A percentile compares a stretch with the other conserved stretches of the same genome.
These are phyloP conservation scores for Entonaema liquescens DNA, from an alignment of 495 filamentous ascomycete species.

Conservation along the genomic window DNA sequence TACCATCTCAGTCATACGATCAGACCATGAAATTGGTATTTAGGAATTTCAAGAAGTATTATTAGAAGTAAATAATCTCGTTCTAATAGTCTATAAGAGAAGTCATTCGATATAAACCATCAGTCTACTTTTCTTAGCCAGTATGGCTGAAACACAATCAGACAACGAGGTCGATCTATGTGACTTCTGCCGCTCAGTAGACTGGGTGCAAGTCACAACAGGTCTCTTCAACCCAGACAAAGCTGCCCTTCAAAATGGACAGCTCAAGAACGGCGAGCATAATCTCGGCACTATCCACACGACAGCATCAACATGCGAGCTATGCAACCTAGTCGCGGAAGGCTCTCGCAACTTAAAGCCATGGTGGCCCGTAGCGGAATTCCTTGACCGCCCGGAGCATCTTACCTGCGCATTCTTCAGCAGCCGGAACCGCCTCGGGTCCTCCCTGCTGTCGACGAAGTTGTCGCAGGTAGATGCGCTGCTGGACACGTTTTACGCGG, in stretches of 20 bases:
- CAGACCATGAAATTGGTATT: too few relatives aligned
- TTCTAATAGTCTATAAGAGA: too few relatives aligned
- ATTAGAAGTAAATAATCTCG: too few relatives aligned
- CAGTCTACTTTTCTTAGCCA: too few relatives aligned
- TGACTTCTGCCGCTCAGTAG: slow-evolving; percentile 24
- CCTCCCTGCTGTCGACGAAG: not conserved
- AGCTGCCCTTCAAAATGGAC: slow-evolving; percentile 1
- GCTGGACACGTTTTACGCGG: slow-evolving; percentile 10
- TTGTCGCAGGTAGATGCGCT: slow-evolving; percentile 6
- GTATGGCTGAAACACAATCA: not conserved
- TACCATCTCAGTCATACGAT: too few relatives aligned
- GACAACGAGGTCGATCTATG: slow-evolving; percentile 12
- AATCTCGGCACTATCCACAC: slow-evolving; percentile 20
- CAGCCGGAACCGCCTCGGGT: slow-evolving; percentile 15
- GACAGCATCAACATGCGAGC: slow-evolving; percentile 4
- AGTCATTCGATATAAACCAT: too few relatives aligned
- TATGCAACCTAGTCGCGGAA: slow-evolving; percentile 8
- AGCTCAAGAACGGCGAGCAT: slow-evolving; percentile 19
- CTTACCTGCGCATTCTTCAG: slow-evolving; percentile 27
- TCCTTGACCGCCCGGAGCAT: slow-evolving; percentile 18
- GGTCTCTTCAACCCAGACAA: slow-evolving; percentile 20
- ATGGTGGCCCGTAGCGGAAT: slow-evolving; percentile 20
- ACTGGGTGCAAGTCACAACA: slow-evolving; percentile 24
- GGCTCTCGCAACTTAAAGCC: slow-evolving; percentile 16
- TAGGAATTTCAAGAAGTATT: too few relatives aligned